A percentile compares a stretch with the other conserved stretches of the same genome.
phyloP scores from a whole-genome alignment of 768 basidiomycete genomes.

The Nevesoporus exiguus region DNA sequence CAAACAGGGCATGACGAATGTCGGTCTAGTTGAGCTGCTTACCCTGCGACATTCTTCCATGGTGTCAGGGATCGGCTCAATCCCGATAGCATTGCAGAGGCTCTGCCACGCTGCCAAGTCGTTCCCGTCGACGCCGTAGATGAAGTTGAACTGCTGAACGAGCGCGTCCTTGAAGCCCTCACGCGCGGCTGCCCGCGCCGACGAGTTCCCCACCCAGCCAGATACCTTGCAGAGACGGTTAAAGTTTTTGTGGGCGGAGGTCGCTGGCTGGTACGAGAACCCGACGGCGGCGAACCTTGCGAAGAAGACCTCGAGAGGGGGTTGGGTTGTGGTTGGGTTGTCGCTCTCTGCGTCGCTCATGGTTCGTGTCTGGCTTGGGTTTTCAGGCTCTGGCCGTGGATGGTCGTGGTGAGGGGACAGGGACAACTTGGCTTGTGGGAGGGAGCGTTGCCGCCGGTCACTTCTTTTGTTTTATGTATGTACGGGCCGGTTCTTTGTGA shows the following conservation, averaged over 20 bases:
- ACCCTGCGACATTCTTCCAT: conserved; percentile 20
- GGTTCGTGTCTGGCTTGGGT: too few relatives aligned
- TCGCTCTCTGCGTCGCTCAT: background rate
- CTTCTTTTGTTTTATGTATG: too few relatives aligned
- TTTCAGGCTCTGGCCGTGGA: too few relatives aligned
- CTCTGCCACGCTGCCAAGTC: conserved; percentile 18
- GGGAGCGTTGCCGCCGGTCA: too few relatives aligned
- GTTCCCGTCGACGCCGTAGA: conserved; percentile 18
- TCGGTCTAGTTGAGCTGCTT: background rate
- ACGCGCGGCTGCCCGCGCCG: background rate
- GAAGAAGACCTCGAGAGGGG: conserved; percentile 17
- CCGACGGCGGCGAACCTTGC: conserved; percentile 3
- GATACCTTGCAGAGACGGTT: conserved; percentile 5
- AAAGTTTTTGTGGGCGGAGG: conserved; percentile 17
- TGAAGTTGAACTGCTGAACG: conserved; percentile 24
- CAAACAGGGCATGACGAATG: too few relatives aligned
- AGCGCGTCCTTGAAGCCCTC: conserved; percentile 20
- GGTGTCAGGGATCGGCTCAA: conserved; percentile 13
- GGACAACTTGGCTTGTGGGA: too few relatives aligned
- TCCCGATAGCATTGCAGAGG: conserved; percentile 17
- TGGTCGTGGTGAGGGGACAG: too few relatives aligned
- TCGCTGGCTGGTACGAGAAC: conserved; percentile 11
- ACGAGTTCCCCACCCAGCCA: background rate
- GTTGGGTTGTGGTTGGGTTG: background rate
- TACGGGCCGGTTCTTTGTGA: too few relatives aligned